These are phyloP conservation scores for Phytophthora nicotianae DNA, from an alignment of 352 stramenopile genomes.

Conservation along the genomic window DNA sequence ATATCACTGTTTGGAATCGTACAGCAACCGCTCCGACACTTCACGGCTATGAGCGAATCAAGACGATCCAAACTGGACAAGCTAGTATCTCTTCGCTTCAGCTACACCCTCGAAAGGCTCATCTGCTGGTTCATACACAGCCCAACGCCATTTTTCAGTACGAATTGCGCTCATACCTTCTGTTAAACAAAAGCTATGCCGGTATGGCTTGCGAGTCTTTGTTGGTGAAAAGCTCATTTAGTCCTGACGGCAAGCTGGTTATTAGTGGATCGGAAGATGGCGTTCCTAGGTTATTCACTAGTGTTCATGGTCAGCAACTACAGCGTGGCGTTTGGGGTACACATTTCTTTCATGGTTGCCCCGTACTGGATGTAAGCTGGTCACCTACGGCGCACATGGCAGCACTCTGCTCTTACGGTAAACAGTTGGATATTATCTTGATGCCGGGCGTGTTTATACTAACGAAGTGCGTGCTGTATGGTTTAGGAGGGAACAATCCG, in stretches of 20 bases:
- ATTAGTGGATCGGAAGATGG: conserved; percentile 70
- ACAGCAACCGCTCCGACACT: conserved; percentile 1
- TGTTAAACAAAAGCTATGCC: conserved; percentile 74
- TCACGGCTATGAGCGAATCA: conserved; percentile 44
- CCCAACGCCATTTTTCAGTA: conserved; percentile 71
- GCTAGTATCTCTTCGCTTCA: conserved; percentile 55
- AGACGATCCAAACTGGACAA: conserved; percentile 60
- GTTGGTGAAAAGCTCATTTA: conserved; percentile 60
- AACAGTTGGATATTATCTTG: neutral
- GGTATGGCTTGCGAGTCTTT: conserved; percentile 54
- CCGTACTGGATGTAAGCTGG: conserved; percentile 68
- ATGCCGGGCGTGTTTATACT: neutral
- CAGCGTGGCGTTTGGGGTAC: conserved; percentile 56
- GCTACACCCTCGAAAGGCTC: conserved; percentile 66
- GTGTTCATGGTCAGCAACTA: conserved; percentile 54
- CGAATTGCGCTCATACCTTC: conserved; percentile 72
- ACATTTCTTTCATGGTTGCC: conserved; percentile 56
- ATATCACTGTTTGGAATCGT: conserved; percentile 55
- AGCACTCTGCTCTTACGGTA: conserved; percentile 67
- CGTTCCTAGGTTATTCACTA: conserved; percentile 56
- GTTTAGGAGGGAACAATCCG: conserved; percentile 53
- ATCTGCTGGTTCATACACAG: conserved; percentile 71
- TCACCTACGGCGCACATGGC: conserved; percentile 64
- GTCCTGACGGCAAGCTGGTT: conserved; percentile 68
- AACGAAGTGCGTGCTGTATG: neutral